phyloP scores from a whole-genome alignment of 345 rosid species.

The Eucalyptus rudis region DNA sequence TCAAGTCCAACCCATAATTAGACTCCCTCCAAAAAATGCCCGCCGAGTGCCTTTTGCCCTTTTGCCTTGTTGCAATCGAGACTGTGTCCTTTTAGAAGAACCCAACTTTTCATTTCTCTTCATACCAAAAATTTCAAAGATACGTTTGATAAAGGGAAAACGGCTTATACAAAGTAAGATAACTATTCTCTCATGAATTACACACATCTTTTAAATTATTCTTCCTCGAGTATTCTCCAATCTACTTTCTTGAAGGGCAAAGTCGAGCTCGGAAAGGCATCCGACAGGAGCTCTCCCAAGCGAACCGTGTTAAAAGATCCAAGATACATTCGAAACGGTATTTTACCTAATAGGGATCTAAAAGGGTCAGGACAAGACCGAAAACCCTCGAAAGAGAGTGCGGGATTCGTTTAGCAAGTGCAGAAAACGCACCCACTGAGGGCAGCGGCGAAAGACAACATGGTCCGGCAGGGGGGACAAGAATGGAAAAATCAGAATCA shows the following conservation, averaged over 20 bases:
- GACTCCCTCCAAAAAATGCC: neutral
- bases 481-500: neutral
- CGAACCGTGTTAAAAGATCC: neutral
- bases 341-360: neutral
- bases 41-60: neutral
- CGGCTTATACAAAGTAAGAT: neutral
- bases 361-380: neutral
- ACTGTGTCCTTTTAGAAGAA: neutral
- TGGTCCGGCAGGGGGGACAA: neutral
- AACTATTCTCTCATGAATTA: neutral
- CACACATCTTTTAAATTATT: neutral
- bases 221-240: neutral
- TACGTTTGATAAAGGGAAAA: neutral
- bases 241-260: neutral
- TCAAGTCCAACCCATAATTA: neutral
- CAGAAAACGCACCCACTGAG: neutral
- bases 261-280: neutral
- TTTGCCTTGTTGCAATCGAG: neutral
- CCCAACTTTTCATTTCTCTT: neutral
- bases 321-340: neutral
- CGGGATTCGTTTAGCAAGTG: neutral
- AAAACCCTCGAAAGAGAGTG: neutral
- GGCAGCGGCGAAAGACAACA: neutral
- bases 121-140: neutral
- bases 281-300: neutral